Conservation (phyloP, 345 rosid genomes). For the Ceriops zippeliana region DNA sequence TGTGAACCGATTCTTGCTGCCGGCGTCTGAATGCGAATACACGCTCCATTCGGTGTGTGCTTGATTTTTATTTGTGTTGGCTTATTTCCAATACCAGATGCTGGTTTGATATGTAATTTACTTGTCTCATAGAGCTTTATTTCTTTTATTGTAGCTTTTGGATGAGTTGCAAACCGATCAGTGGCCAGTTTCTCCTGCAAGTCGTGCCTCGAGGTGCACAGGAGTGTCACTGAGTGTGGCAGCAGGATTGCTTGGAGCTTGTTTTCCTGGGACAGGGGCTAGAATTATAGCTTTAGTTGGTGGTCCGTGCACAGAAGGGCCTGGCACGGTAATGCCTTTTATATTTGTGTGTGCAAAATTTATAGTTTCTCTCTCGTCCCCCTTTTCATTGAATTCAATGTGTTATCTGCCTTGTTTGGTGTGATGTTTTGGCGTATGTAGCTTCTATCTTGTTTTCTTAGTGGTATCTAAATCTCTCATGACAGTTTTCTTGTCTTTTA, state of each 20-base stretch:
- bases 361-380: not conserved
- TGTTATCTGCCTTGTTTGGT: too few species aligned
- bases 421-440: too few species aligned
- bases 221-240: constrained; percentile 92
- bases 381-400: not conserved
- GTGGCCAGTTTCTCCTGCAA: constrained; percentile 71
- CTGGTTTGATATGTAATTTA: not conserved
- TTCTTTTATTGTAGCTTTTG: constrained; percentile 51
- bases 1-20: constrained; percentile 64
- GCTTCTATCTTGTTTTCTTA: too few species aligned
- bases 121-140: constrained; percentile 5
- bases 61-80: not conserved
- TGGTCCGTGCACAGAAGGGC: constrained; percentile 99
- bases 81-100: not conserved
- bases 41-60: constrained; percentile 58
- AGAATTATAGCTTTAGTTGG: constrained; percentile 90
- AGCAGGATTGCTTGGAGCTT: constrained; percentile 76
- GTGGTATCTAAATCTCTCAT: too few species aligned
- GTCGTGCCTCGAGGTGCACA: constrained; percentile 64
- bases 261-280: constrained; percentile 89
- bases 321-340: constrained; percentile 75
- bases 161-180: constrained; percentile 90
- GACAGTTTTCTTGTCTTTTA: too few species aligned
- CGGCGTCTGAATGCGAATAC: constrained; percentile 81
- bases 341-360: constrained; percentile 11